Percentiles rank a stretch among this genome's conserved stretches.
phyloP scores from a whole-genome alignment of 495 filamentous ascomycete species.

The Paragyromitra xinjiangensis region DNA sequence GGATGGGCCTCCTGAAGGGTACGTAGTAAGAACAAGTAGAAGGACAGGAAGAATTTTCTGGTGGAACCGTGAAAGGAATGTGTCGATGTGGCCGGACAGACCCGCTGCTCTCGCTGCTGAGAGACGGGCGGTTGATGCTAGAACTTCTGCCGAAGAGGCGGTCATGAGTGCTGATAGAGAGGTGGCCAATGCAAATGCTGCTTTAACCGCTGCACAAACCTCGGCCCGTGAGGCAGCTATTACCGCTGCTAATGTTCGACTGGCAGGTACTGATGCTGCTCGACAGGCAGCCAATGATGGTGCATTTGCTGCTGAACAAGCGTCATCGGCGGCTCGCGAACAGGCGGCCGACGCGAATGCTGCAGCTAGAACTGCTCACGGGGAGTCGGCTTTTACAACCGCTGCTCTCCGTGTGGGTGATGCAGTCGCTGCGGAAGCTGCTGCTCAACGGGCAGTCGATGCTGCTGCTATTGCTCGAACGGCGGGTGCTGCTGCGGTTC shows the following conservation, averaged over 20 bases:
- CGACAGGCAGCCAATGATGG: neutral
- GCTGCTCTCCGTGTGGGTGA: neutral
- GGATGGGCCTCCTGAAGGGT: slow-evolving; percentile 3
- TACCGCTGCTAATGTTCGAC: neutral
- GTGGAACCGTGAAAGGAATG: neutral
- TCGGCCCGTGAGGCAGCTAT: neutral
- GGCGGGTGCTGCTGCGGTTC: neutral
- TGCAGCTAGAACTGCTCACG: neutral
- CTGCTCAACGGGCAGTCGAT: slow-evolving; percentile 3
- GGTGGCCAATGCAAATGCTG: neutral
- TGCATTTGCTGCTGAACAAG: neutral
- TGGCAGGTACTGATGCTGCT: neutral
- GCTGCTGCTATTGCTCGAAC: neutral
- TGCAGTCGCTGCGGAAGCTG: neutral
- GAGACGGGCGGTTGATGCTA: slow-evolving; percentile 10
- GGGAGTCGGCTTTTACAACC: neutral
- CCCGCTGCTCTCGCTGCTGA: slow-evolving; percentile 16
- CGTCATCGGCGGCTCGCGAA: too few species aligned
- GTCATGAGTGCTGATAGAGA: neutral
- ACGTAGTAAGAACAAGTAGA: slow-evolving; percentile 1
- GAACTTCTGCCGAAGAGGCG: neutral
- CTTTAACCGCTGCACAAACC: neutral
- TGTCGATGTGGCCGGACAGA: slow-evolving; percentile 15
- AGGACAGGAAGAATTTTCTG: slow-evolving; percentile 20
- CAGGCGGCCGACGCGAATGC: neutral